Evolutionary conservation across 2,329 filamentous ascomycete species (phyloP).

Genomic region (Pseudopyrenochaeta lycopersici): DNA sequence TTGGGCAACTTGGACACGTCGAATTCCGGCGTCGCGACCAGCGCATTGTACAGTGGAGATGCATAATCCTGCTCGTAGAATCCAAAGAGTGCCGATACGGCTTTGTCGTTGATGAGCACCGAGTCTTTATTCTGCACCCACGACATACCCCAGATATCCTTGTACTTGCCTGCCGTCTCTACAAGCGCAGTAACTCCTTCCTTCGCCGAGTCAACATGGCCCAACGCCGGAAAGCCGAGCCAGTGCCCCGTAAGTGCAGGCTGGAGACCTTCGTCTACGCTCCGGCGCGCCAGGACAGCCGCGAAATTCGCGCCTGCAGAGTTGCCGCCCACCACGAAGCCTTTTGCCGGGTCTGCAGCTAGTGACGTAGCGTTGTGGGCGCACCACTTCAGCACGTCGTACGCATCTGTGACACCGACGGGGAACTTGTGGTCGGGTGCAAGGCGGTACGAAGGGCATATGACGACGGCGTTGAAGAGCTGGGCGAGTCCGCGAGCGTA

Average conservation of each 20-base stretch:
- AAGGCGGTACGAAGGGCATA: slow-evolving; percentile 62
- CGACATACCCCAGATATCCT: slow-evolving; percentile 2
- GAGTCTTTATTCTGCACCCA: slow-evolving; percentile 14
- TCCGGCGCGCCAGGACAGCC: slow-evolving; percentile 10
- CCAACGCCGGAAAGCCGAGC: slow-evolving; percentile 2
- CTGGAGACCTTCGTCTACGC: slow-evolving; percentile 4
- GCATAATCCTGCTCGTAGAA: slow-evolving; percentile 1
- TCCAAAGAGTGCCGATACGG: background rate
- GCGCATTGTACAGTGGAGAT: slow-evolving; percentile 13
- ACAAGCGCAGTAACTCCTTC: background rate
- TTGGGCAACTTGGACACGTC: slow-evolving; percentile 7
- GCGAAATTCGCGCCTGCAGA: slow-evolving; percentile 54
- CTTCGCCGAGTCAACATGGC: background rate
- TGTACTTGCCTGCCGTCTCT: slow-evolving; percentile 5
- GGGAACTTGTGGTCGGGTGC: slow-evolving; percentile 61
- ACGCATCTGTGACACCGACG: slow-evolving; percentile 58
- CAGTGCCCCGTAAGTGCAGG: slow-evolving; percentile 17
- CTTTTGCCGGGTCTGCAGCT: slow-evolving; percentile 10
- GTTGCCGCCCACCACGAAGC: slow-evolving; percentile 57
- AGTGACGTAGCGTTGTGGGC: slow-evolving; percentile 21
- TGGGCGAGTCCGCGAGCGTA: slow-evolving; percentile 4
- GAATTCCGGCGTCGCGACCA: background rate
- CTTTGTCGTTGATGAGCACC: slow-evolving; percentile 5
- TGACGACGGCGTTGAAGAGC: slow-evolving; percentile 45
- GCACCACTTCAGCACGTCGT: slow-evolving; percentile 53